phyloP scores from a whole-genome alignment of 2,329 filamentous ascomycete species.

The Bipolaris cookei region DNA sequence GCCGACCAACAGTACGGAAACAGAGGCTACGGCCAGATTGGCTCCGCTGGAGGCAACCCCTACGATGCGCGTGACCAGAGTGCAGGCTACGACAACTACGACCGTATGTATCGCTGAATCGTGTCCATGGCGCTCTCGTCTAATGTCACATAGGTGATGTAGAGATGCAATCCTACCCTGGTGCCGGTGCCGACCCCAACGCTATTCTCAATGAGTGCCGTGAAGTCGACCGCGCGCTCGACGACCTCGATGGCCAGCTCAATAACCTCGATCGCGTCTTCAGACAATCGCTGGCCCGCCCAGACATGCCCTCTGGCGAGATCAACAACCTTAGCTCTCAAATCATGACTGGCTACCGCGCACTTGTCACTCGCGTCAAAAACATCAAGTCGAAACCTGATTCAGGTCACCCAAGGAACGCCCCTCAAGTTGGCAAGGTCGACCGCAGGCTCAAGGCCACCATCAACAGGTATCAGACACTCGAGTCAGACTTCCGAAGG shows the following conservation, averaged over 20 bases:
- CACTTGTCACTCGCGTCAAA: conserved; percentile 78
- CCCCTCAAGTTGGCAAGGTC: conserved; percentile 79
- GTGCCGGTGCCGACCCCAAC: conserved; percentile 63
- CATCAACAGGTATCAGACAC: conserved; percentile 80
- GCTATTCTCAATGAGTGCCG: conserved; percentile 84
- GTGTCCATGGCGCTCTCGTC: conserved; percentile 27
- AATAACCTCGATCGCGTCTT: conserved; percentile 74
- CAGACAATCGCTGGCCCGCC: conserved; percentile 73
- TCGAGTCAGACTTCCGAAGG: conserved; percentile 81
- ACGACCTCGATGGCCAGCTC: conserved; percentile 74
- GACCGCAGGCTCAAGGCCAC: conserved; percentile 80
- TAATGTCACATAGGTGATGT: conserved; percentile 52
- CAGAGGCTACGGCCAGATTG: conserved; percentile 50
- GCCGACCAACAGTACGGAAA: conserved; percentile 50
- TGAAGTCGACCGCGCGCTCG: conserved; percentile 78
- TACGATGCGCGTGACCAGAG: conserved; percentile 50
- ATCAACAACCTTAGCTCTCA: conserved; percentile 77
- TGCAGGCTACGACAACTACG: conserved; percentile 61
- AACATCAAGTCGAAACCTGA: conserved; percentile 82
- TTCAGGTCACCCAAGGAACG: conserved; percentile 73
- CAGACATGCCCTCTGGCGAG: conserved; percentile 72
- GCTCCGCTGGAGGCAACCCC: conserved; percentile 52
- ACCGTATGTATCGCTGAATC: conserved; percentile 42
- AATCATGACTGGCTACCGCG: conserved; percentile 83
- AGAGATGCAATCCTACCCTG: conserved; percentile 71